Evolutionary conservation across 306 rosid species (phyloP), one percentile per base, ranked within the genome.

Genomic region (Carpinus fangiana): DNA sequence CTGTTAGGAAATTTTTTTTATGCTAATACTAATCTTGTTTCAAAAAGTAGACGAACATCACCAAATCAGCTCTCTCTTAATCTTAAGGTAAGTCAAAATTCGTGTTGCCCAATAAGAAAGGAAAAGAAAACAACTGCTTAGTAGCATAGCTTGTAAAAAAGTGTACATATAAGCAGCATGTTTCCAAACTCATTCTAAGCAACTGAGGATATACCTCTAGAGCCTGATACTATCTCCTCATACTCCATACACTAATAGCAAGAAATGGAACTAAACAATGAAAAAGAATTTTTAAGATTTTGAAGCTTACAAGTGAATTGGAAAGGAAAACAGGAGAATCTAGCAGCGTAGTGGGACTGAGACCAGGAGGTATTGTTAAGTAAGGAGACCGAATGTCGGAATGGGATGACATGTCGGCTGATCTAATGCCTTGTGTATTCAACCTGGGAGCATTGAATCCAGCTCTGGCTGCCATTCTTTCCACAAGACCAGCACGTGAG

Each of bases 371-470:
- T 76, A 94, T 88, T 45, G 96, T 89, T 71, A 92, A 80, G 86
- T 89, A 90, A 83, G 98, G 88, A 79, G 98, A 92, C 70, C 80
- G 90, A 73, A 77, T 14, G 41, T 92, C 92, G 1, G 96, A 74
- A 84, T 84, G 81, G 17, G 83, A 80, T 4, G 96, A 83, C 72
- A 83, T 89, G 59, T 92, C 96, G 41, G 95, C 77, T 31, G 95
- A 87, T 90, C 93, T 89, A 82, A 94, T 90, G 87, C 90, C 72
- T 72, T 94, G 89, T 3, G 98, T 94, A 74, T 88, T 94, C 89
- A 94, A 83, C 87, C 92, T 89, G 0, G 98, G 98, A 72, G 98
- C 98, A 85, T 94, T 94, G 78, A 94, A 94, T 55, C 98, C 98
- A 68, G 97, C 90, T 80, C 98, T 84, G 56, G 96, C 97, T 57